Percentiles rank a stretch among this genome's conserved stretches.
These are phyloP conservation scores for Salix koriyanagi DNA, from an alignment of 345 rosid species.

Conservation along the genomic window DNA sequence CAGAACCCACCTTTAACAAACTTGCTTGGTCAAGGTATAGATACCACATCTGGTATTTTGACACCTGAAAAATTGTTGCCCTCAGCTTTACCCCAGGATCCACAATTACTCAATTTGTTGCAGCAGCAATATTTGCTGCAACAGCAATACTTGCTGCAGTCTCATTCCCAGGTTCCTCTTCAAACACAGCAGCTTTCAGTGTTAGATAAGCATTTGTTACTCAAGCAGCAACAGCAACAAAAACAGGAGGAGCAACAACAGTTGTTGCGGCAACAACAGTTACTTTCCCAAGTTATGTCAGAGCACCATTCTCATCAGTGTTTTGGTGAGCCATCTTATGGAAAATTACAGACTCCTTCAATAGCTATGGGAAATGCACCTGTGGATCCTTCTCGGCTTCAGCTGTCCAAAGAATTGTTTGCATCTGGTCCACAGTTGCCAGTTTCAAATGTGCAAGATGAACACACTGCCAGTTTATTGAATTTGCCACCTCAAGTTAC, in stretches of 20 bases:
- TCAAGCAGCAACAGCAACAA: constrained; percentile 47
- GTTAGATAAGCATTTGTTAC: constrained; percentile 61
- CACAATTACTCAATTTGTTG: constrained; percentile 61
- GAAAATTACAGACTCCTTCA: constrained; percentile 41
- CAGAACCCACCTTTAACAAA: constrained; percentile 53
- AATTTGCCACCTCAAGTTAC: constrained; percentile 41
- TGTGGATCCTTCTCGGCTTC: constrained; percentile 49
- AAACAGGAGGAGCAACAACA: constrained; percentile 83
- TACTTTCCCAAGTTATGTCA: constrained; percentile 68
- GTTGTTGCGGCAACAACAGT: constrained; percentile 68
- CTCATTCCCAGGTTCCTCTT: constrained; percentile 59
- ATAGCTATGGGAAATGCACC: constrained; percentile 47
- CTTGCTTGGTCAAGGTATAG: constrained; percentile 64
- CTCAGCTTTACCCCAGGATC: constrained; percentile 67
- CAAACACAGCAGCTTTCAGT: constrained; percentile 64
- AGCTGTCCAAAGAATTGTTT: constrained; percentile 47
- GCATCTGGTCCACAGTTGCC: constrained; percentile 50
- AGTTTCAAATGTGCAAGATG: constrained; percentile 45
- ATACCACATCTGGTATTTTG: constrained; percentile 46
- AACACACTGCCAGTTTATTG: constrained; percentile 28
- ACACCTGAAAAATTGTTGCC: constrained; percentile 48
- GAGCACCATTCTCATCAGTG: constrained; percentile 58
- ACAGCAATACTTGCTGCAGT: constrained; percentile 68
- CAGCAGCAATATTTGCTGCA: constrained; percentile 79
- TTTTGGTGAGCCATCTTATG: constrained; percentile 55